Evolutionary conservation across 2,329 filamentous ascomycete genomes (phyloP).

Genomic region (Apiospora marii): DNA sequence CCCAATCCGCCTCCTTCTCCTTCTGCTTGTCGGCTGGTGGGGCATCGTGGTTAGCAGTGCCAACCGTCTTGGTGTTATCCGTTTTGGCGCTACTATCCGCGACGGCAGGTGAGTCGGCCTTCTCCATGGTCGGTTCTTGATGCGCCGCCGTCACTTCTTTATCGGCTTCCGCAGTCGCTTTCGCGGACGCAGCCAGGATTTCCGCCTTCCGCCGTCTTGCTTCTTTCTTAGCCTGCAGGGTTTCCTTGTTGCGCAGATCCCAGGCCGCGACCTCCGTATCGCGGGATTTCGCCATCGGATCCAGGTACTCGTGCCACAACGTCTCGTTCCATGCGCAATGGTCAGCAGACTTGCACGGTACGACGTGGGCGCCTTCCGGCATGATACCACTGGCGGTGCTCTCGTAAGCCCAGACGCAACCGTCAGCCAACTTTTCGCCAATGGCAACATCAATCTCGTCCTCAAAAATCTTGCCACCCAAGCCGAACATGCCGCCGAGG

Average conservation of each 20-base stretch:
- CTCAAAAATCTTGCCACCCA: slow-evolving; percentile 70
- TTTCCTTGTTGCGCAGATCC: slow-evolving; percentile 46
- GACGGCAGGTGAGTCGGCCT: background rate
- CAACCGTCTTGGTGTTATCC: background rate
- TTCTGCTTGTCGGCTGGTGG: background rate
- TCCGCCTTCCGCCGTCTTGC: slow-evolving; percentile 27
- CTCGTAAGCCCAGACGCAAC: slow-evolving; percentile 75
- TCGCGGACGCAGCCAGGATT: slow-evolving; percentile 18
- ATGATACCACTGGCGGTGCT: slow-evolving; percentile 68
- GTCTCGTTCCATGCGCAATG: slow-evolving; percentile 63
- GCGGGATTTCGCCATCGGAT: slow-evolving; percentile 54
- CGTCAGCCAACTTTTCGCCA: slow-evolving; percentile 69
- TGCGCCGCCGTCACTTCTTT: background rate
- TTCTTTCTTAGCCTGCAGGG: slow-evolving; percentile 41
- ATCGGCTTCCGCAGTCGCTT: background rate
- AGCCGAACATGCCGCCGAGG: slow-evolving; percentile 73
- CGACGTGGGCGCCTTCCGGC: slow-evolving; percentile 62
- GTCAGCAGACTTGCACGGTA: slow-evolving; percentile 56
- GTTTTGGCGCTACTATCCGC: background rate
- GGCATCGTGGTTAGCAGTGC: background rate
- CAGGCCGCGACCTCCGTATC: slow-evolving; percentile 54
- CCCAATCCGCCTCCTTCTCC: slow-evolving; percentile 15
- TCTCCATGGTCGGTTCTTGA: background rate
- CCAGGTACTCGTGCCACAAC: slow-evolving; percentile 57
- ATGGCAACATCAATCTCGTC: slow-evolving; percentile 67